Evolutionary conservation across 1,284 basidiomycete genomes (phyloP).

Genomic region (Moesziomyces globuligerus): DNA sequence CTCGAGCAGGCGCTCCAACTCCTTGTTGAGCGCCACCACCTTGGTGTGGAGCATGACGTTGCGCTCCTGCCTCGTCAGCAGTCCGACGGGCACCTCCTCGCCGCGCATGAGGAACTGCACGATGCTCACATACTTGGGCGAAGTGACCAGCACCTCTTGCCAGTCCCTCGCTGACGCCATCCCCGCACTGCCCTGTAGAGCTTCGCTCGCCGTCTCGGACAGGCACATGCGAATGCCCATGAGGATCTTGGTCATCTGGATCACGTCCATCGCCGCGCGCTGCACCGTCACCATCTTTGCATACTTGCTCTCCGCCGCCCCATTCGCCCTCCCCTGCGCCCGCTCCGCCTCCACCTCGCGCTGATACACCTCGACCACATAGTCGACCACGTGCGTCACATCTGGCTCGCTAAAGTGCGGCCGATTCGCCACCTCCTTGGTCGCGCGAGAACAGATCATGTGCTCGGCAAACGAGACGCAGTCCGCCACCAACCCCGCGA

Average conservation of each 20-base stretch:
- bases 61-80: constrained; percentile 3
- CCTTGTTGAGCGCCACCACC: constrained; percentile 10
- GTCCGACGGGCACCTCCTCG: neutral
- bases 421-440: constrained; percentile 3
- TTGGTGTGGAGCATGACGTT: constrained; percentile 7
- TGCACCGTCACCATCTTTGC: constrained; percentile 13
- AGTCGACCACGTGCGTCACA: constrained; percentile 22
- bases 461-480: constrained; percentile 41
- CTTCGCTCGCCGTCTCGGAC: constrained; percentile 6
- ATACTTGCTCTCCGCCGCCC: constrained; percentile 5
- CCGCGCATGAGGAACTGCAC: constrained; percentile 3
- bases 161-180: constrained; percentile 7
- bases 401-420: constrained; percentile 21
- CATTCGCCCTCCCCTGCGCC: neutral
- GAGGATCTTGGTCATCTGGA: constrained; percentile 17
- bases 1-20: constrained; percentile 24
- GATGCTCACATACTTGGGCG: constrained; percentile 1
- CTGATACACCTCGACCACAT: constrained; percentile 11
- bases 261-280: constrained; percentile 1
- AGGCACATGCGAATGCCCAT: constrained; percentile 15
- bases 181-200: neutral
- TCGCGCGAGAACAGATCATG: constrained; percentile 8
- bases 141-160: constrained; percentile 9
- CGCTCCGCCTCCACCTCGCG: constrained; percentile 11
- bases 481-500: constrained; percentile 18